Percentiles rank a stretch among this genome's conserved stretches.
These are phyloP conservation scores for Tetraselmis striata DNA, from an alignment of 139 green algal genomes.

Conservation along the genomic window DNA sequence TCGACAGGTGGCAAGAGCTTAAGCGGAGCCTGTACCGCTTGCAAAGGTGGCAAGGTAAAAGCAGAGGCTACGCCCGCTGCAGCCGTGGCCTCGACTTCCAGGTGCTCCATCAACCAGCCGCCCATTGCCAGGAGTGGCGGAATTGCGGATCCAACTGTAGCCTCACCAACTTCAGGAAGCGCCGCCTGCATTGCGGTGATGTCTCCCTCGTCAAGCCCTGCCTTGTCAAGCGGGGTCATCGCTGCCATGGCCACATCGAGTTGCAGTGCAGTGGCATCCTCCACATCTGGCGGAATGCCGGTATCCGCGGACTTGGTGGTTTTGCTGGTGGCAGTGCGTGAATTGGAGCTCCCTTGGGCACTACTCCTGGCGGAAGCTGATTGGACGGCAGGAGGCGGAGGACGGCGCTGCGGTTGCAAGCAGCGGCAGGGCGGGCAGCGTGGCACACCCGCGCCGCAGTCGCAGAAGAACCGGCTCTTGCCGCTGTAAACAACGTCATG, in stretches of 20 bases:
- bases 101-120: neutral
- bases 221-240: neutral
- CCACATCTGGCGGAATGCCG: neutral
- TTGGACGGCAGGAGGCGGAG: no score
- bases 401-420: neutral
- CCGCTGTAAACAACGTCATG: slow-evolving; percentile 57
- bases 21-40: neutral
- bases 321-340: no score
- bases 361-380: no score
- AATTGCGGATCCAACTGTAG: no score
- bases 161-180: no score
- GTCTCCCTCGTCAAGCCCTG: neutral
- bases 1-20: neutral
- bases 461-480: slow-evolving; percentile 52
- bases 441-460: slow-evolving; percentile 26
- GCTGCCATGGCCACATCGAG: neutral
- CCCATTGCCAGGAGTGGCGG: neutral
- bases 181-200: neutral
- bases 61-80: neutral
- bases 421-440: neutral
- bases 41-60: neutral
- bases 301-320: no score
- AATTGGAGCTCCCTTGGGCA: no score
- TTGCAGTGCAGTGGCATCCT: neutral
- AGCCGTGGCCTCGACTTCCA: neutral